A percentile compares a stretch with the other conserved stretches of the same genome.
Conservation (phyloP, 2,329 filamentous ascomycete genomes). For the Aureobasidium uvarum region DNA sequence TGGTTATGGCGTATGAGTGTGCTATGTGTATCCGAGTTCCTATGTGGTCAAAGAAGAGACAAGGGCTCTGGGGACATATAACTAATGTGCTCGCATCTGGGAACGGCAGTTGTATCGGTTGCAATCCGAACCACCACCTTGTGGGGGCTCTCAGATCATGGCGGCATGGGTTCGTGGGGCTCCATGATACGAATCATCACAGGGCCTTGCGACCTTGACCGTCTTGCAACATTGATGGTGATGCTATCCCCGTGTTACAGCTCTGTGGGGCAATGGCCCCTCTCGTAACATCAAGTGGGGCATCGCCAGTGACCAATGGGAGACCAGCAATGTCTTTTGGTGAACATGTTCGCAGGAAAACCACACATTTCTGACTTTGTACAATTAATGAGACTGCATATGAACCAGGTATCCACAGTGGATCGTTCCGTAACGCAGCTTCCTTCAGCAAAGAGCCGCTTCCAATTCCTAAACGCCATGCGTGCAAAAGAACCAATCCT, state of each 20-base stretch:
- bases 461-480: not conserved
- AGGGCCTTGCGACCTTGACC: not conserved
- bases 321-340: not conserved
- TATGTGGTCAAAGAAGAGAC: not conserved
- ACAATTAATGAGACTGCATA: constrained; percentile 5
- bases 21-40: not conserved
- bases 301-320: not conserved
- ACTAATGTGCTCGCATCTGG: not conserved
- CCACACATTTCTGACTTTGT: not conserved
- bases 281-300: constrained; percentile 18
- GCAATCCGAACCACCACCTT: not conserved
- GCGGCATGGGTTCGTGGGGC: constrained; percentile 5
- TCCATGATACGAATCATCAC: not conserved
- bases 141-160: constrained; percentile 11
- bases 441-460: not conserved
- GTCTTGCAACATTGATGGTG: constrained; percentile 12
- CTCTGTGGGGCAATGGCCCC: constrained; percentile 10
- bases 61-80: not conserved
- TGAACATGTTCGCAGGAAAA: not conserved
- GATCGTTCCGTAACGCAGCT: not conserved
- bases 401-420: constrained; percentile 6
- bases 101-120: constrained; percentile 10
- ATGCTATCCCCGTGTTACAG: not conserved
- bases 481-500: constrained; percentile 1
- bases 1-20: not conserved